Evolutionary conservation across 352 stramenopile species (phyloP).

Genomic region (Phytophthora ramorum): DNA sequence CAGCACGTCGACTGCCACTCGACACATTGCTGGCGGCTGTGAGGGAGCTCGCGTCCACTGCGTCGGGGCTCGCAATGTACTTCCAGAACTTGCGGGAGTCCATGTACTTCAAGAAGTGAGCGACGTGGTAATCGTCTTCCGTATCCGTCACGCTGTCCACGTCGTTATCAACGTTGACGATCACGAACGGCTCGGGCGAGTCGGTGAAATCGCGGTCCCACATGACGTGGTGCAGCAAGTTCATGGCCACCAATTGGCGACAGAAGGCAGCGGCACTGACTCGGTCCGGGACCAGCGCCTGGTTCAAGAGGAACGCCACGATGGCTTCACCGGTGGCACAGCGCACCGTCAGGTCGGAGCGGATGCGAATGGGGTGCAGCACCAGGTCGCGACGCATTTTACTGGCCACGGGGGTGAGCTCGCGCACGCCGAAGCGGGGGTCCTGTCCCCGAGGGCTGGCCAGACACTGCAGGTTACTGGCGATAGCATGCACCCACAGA

Average conservation of each 20-base stretch:
- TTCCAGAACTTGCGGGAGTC: constrained; percentile 87
- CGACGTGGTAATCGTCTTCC: constrained; percentile 59
- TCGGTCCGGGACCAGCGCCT: constrained; percentile 60
- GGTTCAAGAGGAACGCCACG: constrained; percentile 66
- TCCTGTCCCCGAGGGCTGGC: constrained; percentile 48
- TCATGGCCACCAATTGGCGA: constrained; percentile 79
- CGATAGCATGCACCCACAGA: constrained; percentile 72
- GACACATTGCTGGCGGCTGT: constrained; percentile 34
- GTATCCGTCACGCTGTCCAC: constrained; percentile 4
- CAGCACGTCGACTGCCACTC: constrained; percentile 31
- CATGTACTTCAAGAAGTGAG: constrained; percentile 85
- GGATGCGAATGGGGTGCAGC: constrained; percentile 73
- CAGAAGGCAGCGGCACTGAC: constrained; percentile 62
- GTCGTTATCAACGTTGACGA: constrained; percentile 65
- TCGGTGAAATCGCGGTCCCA: constrained; percentile 89
- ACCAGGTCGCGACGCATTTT: constrained; percentile 63
- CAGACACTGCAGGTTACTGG: constrained; percentile 70
- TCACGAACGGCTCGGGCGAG: constrained; percentile 74
- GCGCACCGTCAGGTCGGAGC: constrained; percentile 62
- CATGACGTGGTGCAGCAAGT: constrained; percentile 85
- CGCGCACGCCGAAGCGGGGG: constrained; percentile 53
- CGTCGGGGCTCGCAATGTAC: constrained; percentile 54
- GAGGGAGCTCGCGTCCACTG: constrained; percentile 26
- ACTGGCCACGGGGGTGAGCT: constrained; percentile 62
- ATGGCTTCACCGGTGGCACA: constrained; percentile 76